Evolutionary conservation across 2,329 filamentous ascomycete genomes (phyloP), one percentile per base, ranked within the genome.

Genomic region (Exophiala sp.): DNA sequence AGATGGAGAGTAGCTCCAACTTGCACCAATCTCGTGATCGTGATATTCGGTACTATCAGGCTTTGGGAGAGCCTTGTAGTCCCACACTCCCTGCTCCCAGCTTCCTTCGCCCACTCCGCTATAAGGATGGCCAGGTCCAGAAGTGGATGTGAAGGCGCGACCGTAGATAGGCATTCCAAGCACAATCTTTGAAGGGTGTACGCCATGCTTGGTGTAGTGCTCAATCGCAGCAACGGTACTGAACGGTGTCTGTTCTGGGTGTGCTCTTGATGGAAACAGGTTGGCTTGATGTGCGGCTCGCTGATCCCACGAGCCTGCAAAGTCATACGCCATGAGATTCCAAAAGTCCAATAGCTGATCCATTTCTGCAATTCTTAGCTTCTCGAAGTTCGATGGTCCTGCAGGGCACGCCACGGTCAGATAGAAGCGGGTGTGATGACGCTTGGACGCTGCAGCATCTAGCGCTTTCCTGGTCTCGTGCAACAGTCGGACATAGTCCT

Each of bases 151-250:
- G 68, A 96, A 97, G 0, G 89, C 84, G 34, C 91, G 87, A 1
- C 92, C 92, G 68, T 96, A 97, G 10, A 97, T 75, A 2, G 92
- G 91, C 87, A 96, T 92, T 2, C 92, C 91, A 11, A 96, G 71
- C 2, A 96, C 88, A 50, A 97, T 82, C 72, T 96, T 96, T 57
- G 77, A 67, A 0, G 84, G 68, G 0, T 78, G 66, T 0, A 96
- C 84, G 5, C 86, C 85, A 3, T 79, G 78, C 14, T 50, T 43
- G 12, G 81, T 75, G 73, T 96, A 97, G 63, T 83, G 78, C 10
- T 83, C 74, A 5, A 97, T 74, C 0, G 91, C 91, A 1, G 78
- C 75, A 3, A 82, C 75, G 2, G 87, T 89, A 71, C 82, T 89
- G 74, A 91, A 96, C 0, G 91, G 91, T 0, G 92, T 96, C 48